Conservation (phyloP, 208 protist species). For the Leishmania arabica region DNA sequence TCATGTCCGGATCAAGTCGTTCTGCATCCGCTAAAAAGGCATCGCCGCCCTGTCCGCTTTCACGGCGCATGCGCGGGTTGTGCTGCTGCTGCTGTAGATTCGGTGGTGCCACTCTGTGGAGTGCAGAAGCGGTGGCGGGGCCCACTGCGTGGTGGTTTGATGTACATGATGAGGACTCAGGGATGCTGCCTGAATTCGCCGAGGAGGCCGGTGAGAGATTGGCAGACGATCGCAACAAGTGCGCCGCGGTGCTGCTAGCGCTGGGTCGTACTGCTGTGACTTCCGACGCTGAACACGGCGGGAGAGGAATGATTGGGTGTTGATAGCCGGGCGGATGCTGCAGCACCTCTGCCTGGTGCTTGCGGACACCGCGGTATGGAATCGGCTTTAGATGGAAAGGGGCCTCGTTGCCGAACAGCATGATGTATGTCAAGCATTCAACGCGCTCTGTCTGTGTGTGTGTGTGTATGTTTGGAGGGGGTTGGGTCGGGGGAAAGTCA, state of each 20-base stretch:
- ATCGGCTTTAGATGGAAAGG: constrained; percentile 65
- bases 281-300: background rate
- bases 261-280: background rate
- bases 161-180: background rate
- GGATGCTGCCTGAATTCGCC: background rate
- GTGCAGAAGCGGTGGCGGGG: background rate
- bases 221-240: background rate
- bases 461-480: constrained; percentile 5
- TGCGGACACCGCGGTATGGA: constrained; percentile 59
- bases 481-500: background rate
- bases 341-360: constrained; percentile 57
- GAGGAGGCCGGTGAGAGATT: background rate
- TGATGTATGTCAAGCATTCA: constrained; percentile 3
- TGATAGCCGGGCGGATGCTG: constrained; percentile 71
- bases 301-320: constrained; percentile 41
- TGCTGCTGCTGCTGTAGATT: constrained; percentile 2
- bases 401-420: constrained; percentile 67
- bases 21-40: constrained; percentile 48
- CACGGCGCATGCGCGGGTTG: constrained; percentile 1
- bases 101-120: background rate
- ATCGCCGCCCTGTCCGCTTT: constrained; percentile 12
- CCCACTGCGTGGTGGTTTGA: background rate
- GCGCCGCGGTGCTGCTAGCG: too few species aligned
- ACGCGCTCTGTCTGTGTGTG: background rate
- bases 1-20: constrained; percentile 53